Evolutionary conservation across 345 rosid species (phyloP).

Genomic region (Barbarea vulgaris): DNA sequence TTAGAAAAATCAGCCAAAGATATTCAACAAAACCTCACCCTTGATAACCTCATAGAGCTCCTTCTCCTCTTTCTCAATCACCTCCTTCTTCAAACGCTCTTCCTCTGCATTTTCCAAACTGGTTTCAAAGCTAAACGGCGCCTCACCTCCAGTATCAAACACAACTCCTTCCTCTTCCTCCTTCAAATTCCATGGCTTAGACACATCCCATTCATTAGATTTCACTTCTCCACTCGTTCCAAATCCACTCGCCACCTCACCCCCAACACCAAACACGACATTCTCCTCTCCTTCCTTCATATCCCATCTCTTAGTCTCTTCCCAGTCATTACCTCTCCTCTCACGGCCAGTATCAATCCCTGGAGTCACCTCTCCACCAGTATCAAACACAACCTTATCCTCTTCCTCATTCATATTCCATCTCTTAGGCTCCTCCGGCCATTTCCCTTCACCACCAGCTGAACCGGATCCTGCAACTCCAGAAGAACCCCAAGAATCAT

Average conservation of each 20-base stretch:
- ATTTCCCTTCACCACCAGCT: slow-evolving; percentile 35
- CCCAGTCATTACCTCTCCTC: slow-evolving; percentile 10
- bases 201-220: slow-evolving; percentile 28
- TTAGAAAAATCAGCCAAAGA: not conserved
- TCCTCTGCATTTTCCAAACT: slow-evolving; percentile 32
- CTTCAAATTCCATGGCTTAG: slow-evolving; percentile 53
- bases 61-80: slow-evolving; percentile 62
- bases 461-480: slow-evolving; percentile 41
- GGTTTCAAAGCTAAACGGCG: slow-evolving; percentile 18
- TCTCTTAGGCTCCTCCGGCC: slow-evolving; percentile 45
- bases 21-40: slow-evolving; percentile 39
- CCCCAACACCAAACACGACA: slow-evolving; percentile 45
- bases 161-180: slow-evolving; percentile 49
- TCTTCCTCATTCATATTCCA: slow-evolving; percentile 56
- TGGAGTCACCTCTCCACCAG: slow-evolving; percentile 30
- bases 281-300: slow-evolving; percentile 49
- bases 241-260: slow-evolving; percentile 14
- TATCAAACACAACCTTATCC: slow-evolving; percentile 45
- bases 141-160: slow-evolving; percentile 49
- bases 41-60: slow-evolving; percentile 59
- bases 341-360: slow-evolving; percentile 17
- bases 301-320: slow-evolving; percentile 48
- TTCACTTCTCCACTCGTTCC: slow-evolving; percentile 9
- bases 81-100: slow-evolving; percentile 46
- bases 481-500: slow-evolving; percentile 38